Conservation (phyloP, 768 basidiomycete species). For the Tylopilus rubrobrunneus region DNA sequence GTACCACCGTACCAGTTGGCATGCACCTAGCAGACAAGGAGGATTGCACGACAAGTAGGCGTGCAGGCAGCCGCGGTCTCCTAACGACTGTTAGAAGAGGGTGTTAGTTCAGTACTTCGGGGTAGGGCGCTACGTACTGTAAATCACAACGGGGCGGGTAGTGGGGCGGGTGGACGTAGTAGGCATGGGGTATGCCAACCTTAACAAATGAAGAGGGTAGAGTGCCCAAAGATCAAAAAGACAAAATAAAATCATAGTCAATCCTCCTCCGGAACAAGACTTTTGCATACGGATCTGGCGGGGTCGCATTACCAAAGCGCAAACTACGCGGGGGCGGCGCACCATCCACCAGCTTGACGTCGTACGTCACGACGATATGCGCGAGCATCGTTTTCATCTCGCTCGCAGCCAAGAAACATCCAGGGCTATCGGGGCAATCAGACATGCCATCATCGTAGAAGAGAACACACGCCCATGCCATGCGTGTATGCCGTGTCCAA, state of each 20-base stretch:
- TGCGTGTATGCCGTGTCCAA: background rate
- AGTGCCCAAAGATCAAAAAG: too few relatives aligned
- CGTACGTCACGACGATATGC: conserved; percentile 34
- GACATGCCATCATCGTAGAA: background rate
- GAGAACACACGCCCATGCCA: background rate
- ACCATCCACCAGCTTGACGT: conserved; percentile 12
- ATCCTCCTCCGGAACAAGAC: conserved; percentile 14
- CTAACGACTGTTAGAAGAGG: too few relatives aligned
- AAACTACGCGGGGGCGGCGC: background rate
- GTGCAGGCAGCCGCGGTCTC: too few relatives aligned
- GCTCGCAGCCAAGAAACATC: conserved; percentile 41
- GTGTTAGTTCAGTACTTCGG: too few relatives aligned
- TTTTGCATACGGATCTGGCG: background rate
- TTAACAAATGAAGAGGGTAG: too few relatives aligned
- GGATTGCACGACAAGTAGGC: too few relatives aligned
- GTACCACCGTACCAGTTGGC: too few relatives aligned
- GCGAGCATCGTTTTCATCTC: conserved; percentile 47
- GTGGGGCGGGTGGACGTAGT: too few relatives aligned
- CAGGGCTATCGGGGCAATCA: conserved; percentile 5
- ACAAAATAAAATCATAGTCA: background rate
- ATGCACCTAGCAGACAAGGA: too few relatives aligned
- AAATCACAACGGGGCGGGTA: too few relatives aligned
- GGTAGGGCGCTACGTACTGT: too few relatives aligned
- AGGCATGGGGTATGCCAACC: too few relatives aligned
- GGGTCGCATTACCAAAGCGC: background rate